Base-by-base conservation (phyloP, 208 protist genomes). In the Crithidia bombi region DNA sequence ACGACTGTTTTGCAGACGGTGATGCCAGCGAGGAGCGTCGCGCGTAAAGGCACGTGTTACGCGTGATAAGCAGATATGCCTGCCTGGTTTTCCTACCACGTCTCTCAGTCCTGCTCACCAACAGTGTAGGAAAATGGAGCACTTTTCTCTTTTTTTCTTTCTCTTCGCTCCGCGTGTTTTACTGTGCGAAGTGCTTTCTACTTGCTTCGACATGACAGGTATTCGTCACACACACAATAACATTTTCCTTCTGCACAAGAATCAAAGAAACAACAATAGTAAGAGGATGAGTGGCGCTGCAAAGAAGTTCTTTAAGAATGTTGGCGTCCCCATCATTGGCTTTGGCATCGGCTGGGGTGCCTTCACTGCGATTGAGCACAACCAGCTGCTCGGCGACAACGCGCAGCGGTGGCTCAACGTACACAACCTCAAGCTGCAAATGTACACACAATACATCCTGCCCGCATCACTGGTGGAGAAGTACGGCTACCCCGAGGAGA, bases 281-380 rank as follows among this genome's bases (percentile, higher is more conserved):
- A n/a, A 23, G 35, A 39, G 6, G 0, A 77, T 77, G 71, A 65
- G 56, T 15, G 30, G n/a, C 2, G 32, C 14, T n/a, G 56, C 49
- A 14, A 66, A 67, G 21, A 17, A 14, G 1, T 38, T 77, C 30
- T 68, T 69, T 32, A 64, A 58, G n/a, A 73, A 54, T 3, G 50
- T 67, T 3, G 67, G 52, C 14, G 26, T 89, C 21, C 84, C 86
- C 11, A 12, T 92, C 15, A 66, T 71, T 19, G 90, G 90, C 41
- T 95, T 95, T 67, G 77, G 70, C 32, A 57, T 82, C 7, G 90
- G 90, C 35, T 95, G 87, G 86, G 35, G 26, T 1, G 85, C 57
- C n/a, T 89, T 85, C 62, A 82, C 71, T 1, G 38, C 68, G 23
- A 28, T 84, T 26, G 79, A 87, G 57, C 76, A 92, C 26, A 70